Evolutionary conservation across 1,284 basidiomycete genomes (phyloP).

Genomic region (Ustilago nuda): DNA sequence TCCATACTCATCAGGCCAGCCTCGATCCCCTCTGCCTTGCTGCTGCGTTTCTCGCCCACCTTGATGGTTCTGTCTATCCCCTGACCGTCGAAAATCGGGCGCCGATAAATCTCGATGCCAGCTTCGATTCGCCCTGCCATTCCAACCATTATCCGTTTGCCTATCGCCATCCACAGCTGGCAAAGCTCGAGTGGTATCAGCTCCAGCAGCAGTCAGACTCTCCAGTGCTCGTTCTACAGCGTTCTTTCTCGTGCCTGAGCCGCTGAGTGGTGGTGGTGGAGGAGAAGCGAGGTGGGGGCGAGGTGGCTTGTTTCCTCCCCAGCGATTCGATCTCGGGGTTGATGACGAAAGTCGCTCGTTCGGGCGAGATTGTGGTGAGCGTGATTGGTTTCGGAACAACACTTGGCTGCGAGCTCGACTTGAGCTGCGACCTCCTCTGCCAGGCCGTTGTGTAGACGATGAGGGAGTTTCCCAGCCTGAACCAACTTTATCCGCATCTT

Average conservation of each 20-base stretch:
- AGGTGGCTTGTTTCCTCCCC: constrained; percentile 5
- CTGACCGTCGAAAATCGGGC: constrained; percentile 10
- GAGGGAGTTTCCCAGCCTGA: not conserved
- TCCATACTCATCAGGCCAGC: not conserved
- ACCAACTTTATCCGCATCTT: not conserved
- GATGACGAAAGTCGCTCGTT: constrained; percentile 6
- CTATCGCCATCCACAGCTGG: not conserved
- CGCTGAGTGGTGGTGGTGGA: constrained; percentile 5
- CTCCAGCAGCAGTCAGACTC: constrained; percentile 20
- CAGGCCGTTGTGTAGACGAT: not conserved
- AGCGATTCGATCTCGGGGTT: not conserved
- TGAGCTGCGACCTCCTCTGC: not conserved
- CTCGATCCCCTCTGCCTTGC: not conserved
- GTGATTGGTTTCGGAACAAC: constrained; percentile 22
- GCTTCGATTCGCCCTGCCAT: constrained; percentile 2
- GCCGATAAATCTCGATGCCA: constrained; percentile 9
- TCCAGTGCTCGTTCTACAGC: constrained; percentile 33
- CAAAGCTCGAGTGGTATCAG: not conserved
- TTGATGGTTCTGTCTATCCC: constrained; percentile 7
- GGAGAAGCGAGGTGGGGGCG: not conserved
- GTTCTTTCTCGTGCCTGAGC: constrained; percentile 14
- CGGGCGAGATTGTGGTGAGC: constrained; percentile 11
- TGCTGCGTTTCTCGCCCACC: not conserved
- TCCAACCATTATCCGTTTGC: constrained; percentile 3
- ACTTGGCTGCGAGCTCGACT: not conserved